A percentile compares a stretch with the other conserved stretches of the same genome.
phyloP scores from a whole-genome alignment of 345 rosid genomes.

The Salix viminalis region DNA sequence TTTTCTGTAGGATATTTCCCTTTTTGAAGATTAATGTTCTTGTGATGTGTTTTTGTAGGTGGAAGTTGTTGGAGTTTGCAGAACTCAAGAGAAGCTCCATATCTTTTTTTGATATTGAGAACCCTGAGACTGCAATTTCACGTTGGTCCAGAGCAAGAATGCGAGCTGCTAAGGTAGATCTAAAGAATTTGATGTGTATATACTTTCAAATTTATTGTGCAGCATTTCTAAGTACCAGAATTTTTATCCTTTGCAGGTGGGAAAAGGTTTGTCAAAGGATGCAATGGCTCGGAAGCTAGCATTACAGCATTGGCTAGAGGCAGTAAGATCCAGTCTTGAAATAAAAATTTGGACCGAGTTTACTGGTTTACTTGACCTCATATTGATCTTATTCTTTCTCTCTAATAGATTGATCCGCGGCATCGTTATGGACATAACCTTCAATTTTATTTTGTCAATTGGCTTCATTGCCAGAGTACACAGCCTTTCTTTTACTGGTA shows the following conservation, averaged over 20 bases:
- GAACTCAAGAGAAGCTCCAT: constrained; percentile 88
- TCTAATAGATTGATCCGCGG: constrained; percentile 77
- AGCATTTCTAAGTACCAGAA: neutral
- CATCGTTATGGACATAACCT: constrained; percentile 97
- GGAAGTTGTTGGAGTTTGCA: constrained; percentile 88
- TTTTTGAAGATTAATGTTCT: neutral
- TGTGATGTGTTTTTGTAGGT: constrained; percentile 43
- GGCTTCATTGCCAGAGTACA: constrained; percentile 81
- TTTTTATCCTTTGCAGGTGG: constrained; percentile 45
- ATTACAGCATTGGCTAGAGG: constrained; percentile 96
- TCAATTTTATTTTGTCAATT: constrained; percentile 73
- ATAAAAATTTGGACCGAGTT: neutral
- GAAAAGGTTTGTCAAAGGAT: constrained; percentile 84
- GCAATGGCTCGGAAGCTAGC: constrained; percentile 83
- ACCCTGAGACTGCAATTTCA: constrained; percentile 71
- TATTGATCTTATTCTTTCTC: constrained; percentile 14
- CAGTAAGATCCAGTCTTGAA: constrained; percentile 44
- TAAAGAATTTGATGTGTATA: neutral
- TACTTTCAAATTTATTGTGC: neutral
- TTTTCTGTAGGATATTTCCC: neutral
- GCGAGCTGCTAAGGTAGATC: constrained; percentile 74
- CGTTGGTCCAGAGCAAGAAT: constrained; percentile 94
- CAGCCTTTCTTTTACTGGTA: constrained; percentile 93
- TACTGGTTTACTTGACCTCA: constrained; percentile 3
- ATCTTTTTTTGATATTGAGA: constrained; percentile 79